Percentiles rank a stretch among this genome's conserved stretches.
phyloP scores from a whole-genome alignment of 352 stramenopile genomes.

The Thalassiosira ordinaria region DNA sequence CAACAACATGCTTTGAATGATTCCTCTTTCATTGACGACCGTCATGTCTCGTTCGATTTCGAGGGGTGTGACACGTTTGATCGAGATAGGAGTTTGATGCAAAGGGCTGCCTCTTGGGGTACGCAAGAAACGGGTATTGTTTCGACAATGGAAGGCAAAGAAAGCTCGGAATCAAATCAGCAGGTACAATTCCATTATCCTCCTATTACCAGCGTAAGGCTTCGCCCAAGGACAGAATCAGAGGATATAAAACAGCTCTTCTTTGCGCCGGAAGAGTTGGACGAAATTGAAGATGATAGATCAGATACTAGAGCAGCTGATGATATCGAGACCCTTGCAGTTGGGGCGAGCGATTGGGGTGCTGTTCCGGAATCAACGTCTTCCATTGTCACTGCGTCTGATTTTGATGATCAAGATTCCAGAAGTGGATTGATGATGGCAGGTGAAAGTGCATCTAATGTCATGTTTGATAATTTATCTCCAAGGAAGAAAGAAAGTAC shows the following conservation, averaged over 20 bases:
- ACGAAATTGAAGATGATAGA: constrained; percentile 54
- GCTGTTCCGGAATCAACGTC: constrained; percentile 12
- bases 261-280: constrained; percentile 46
- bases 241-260: constrained; percentile 48
- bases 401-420: constrained; percentile 26
- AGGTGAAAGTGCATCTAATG: constrained; percentile 5
- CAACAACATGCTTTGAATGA: neutral
- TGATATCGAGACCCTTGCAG: constrained; percentile 47
- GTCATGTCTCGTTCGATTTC: neutral
- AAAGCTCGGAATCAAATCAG: constrained; percentile 2
- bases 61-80: constrained; percentile 9
- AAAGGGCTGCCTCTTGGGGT: constrained; percentile 23
- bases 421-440: constrained; percentile 14
- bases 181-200: constrained; percentile 51
- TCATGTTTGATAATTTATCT: constrained; percentile 15
- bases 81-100: constrained; percentile 17
- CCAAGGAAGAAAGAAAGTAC: constrained; percentile 10
- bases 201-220: constrained; percentile 36
- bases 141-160: neutral
- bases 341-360: constrained; percentile 17
- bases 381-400: constrained; percentile 4
- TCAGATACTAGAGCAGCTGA: constrained; percentile 34
- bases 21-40: neutral
- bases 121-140: constrained; percentile 23
- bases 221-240: constrained; percentile 36